phyloP scores from a whole-genome alignment of 768 basidiomycete species.

The Russula griseocarnosa region DNA sequence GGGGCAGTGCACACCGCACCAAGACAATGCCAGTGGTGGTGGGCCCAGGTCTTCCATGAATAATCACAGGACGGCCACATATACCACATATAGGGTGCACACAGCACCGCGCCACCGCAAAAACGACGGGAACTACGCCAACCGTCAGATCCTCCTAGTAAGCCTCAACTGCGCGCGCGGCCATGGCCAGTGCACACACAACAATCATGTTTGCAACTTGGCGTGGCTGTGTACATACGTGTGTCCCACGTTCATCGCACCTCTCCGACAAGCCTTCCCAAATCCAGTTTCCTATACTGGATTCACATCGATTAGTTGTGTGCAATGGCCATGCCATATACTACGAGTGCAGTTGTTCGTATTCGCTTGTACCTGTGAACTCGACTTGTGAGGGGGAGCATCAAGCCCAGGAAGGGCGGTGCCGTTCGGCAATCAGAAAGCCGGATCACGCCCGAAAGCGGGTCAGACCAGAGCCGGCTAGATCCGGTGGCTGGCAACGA shows the following conservation, averaged over 20 bases:
- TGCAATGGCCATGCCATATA: background rate
- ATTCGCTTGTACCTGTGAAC: background rate
- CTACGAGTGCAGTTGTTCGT: background rate
- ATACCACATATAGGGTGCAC: background rate
- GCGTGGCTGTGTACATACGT: background rate
- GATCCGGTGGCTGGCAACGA: too few relatives aligned
- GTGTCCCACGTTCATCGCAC: background rate
- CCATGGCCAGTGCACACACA: background rate
- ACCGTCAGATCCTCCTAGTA: too few relatives aligned
- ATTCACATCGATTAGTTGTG: background rate
- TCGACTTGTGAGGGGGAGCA: too few relatives aligned
- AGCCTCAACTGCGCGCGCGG: background rate
- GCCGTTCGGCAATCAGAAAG: too few relatives aligned
- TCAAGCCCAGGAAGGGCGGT: too few relatives aligned
- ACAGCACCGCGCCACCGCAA: background rate
- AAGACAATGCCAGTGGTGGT: background rate
- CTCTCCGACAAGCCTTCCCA: background rate
- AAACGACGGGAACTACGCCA: background rate
- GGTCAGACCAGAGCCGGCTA: too few relatives aligned
- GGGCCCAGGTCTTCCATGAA: background rate
- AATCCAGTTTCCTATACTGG: background rate
- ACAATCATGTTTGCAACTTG: background rate
- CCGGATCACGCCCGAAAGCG: too few relatives aligned
- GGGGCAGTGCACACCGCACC: background rate
- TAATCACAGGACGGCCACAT: background rate